Evolutionary conservation across 495 filamentous ascomycete genomes (phyloP), one percentile per base, ranked within the genome.

Genomic region (Penicillium psychrofluorescens): DNA sequence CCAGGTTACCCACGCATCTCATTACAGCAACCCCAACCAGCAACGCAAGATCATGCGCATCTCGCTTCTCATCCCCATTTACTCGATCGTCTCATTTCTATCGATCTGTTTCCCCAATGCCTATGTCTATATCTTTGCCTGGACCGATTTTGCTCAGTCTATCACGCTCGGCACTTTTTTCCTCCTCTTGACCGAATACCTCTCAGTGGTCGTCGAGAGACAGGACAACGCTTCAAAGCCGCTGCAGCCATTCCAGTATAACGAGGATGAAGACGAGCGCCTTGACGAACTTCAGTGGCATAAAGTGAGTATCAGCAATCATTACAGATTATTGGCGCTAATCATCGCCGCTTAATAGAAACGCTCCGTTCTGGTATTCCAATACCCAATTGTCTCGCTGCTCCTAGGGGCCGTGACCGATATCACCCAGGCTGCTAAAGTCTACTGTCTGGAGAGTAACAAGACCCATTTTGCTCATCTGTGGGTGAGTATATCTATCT

Each of bases 11-110:
- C 61, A 60, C 36, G 56, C 61, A 29, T 51, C 48, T 1, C 56
- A 56, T 28, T 44, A 60, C n/a, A 62, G 56, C 51, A 60, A 58
- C 16, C 51, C 61, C 1, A 46, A 45, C 38, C 51, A 62, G 34
- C 61, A 62, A 38, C 38, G 53, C 41, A 60, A 62, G 32, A 50
- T 46, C 12, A 43, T 54, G 48, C 43, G 42, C 14, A 41, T 40
- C 35, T 44, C 37, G 29, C 11, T 38, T 14, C 15, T 62, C 7
- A 42, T 53, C 6, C 50, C 49, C 6, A 14, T 36, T 14, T 56
- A 50, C 29, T 34, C 50, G 4, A 34, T 53, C 9, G 11, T 55
- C 34, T 54, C 44, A 5, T 58, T 48, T 10, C 13, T 55, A 13
- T 29, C 40, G 0, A 51, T 56, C 36, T 29, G 32, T 7, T 38